phyloP scores from a whole-genome alignment of 2,329 filamentous ascomycete genomes.

The Fusarium cicatricum region DNA sequence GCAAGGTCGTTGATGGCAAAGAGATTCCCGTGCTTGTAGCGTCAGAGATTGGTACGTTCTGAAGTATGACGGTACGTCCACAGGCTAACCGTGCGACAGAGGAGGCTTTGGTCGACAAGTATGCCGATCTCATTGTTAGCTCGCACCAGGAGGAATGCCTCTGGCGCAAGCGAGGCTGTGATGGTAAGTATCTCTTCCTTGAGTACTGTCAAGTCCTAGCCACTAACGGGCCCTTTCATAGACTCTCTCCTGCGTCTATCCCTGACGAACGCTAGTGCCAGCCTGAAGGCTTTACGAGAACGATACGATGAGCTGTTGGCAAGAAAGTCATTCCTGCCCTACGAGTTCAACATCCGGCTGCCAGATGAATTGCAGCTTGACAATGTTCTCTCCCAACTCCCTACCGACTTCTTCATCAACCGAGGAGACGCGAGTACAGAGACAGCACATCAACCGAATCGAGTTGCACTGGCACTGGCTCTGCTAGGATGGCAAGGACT shows the following conservation, averaged over 20 bases:
- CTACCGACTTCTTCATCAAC: conserved; percentile 62
- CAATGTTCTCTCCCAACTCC: conserved; percentile 58
- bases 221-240: conserved; percentile 42
- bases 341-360: conserved; percentile 67
- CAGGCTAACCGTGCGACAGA: conserved; percentile 49
- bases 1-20: conserved; percentile 64
- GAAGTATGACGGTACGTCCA: not conserved
- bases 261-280: conserved; percentile 67
- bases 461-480: conserved; percentile 72
- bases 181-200: conserved; percentile 61
- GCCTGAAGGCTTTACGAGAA: conserved; percentile 64
- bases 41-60: conserved; percentile 63
- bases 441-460: conserved; percentile 54
- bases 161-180: conserved; percentile 89
- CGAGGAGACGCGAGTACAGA: conserved; percentile 47
- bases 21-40: conserved; percentile 62
- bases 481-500: conserved; percentile 80
- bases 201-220: conserved; percentile 28
- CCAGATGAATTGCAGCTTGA: conserved; percentile 63
- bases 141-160: conserved; percentile 84
- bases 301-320: conserved; percentile 71
- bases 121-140: conserved; percentile 74
- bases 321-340: conserved; percentile 65
- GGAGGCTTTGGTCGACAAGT: conserved; percentile 77
- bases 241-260: conserved; percentile 69